phyloP scores from a whole-genome alignment of 2,329 filamentous ascomycete species.

The Gliomastix tumulicola region DNA sequence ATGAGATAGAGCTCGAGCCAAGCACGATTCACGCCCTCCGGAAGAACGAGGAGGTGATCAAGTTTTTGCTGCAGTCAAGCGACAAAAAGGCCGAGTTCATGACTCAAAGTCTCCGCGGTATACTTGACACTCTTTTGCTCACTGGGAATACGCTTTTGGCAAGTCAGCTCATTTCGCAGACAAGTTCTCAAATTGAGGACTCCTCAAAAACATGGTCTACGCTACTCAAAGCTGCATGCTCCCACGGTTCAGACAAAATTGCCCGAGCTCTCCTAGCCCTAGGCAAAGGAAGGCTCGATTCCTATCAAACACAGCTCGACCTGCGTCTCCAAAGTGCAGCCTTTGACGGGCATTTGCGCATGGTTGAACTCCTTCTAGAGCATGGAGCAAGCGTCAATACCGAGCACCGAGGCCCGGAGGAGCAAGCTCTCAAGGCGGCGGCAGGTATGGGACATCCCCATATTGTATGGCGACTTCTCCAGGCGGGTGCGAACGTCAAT shows the following conservation, averaged over 20 bases:
- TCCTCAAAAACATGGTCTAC: neutral
- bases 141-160: neutral
- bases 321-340: neutral
- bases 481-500: neutral
- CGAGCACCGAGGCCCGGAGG: neutral
- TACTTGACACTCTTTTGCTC: neutral
- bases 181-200: neutral
- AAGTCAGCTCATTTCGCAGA: neutral
- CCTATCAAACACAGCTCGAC: neutral
- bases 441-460: neutral
- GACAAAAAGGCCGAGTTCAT: neutral
- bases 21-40: neutral
- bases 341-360: neutral
- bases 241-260: neutral
- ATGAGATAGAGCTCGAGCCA: neutral
- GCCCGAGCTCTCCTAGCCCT: neutral
- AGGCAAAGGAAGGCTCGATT: neutral
- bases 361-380: neutral
- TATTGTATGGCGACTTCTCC: neutral
- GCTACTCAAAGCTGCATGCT: neutral
- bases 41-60: neutral
- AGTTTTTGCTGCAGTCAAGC: neutral
- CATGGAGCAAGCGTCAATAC: neutral
- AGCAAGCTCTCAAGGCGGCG: neutral
- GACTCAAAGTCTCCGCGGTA: neutral